These are phyloP conservation scores for Tuber indicum DNA, from an alignment of 495 filamentous ascomycete species.

Conservation along the genomic window DNA sequence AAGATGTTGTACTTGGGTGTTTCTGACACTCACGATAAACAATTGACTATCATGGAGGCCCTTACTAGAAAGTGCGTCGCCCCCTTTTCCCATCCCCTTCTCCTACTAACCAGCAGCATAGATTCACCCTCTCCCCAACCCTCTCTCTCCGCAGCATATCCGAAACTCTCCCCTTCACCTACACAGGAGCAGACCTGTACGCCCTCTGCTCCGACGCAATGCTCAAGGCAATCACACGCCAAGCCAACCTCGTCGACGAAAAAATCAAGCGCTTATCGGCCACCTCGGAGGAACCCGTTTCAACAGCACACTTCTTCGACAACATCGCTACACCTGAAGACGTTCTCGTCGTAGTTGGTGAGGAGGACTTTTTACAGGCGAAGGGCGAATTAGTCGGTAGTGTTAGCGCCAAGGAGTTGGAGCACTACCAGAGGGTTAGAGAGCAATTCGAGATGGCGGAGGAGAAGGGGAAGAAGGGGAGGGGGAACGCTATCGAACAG, in stretches of 20 bases:
- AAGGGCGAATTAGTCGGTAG: conserved; percentile 79
- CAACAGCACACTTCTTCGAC: conserved; percentile 90
- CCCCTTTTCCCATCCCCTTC: not conserved
- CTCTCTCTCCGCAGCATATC: conserved; percentile 70
- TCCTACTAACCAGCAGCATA: conserved; percentile 42
- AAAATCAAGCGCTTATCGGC: conserved; percentile 58
- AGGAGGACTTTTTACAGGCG: conserved; percentile 77
- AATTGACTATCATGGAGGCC: conserved; percentile 87
- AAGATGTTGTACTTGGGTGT: conserved; percentile 99
- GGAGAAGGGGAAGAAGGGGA: conserved; percentile 38
- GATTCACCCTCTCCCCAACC: conserved; percentile 71
- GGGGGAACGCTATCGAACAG: conserved; percentile 53
- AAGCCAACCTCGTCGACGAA: conserved; percentile 73
- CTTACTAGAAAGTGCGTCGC: conserved; percentile 75
- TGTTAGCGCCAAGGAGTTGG: conserved; percentile 83
- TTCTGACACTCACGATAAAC: conserved; percentile 93
- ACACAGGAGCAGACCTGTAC: conserved; percentile 95
- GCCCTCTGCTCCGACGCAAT: conserved; percentile 95
- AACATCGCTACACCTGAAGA: conserved; percentile 78
- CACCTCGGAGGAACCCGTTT: conserved; percentile 50
- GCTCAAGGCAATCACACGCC: conserved; percentile 94
- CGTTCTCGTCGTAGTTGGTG: conserved; percentile 74
- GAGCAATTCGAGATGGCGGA: conserved; percentile 63
- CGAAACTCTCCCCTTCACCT: conserved; percentile 80
- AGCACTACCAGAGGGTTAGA: conserved; percentile 82